Evolutionary conservation across 768 basidiomycete genomes (phyloP).

Genomic region (Russula vinacea): DNA sequence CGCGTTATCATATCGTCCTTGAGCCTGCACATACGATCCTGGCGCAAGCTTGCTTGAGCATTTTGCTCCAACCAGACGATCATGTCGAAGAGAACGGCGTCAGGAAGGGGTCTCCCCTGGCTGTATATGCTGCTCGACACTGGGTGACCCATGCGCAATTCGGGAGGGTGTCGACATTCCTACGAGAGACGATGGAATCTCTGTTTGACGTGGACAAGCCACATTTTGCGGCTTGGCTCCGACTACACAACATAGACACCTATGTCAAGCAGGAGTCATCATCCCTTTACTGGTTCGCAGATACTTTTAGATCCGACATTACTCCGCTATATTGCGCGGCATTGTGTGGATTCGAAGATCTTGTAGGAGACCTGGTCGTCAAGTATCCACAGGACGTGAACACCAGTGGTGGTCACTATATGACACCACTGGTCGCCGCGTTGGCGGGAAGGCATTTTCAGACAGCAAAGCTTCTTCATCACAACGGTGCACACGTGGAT

Average conservation of each 20-base stretch:
- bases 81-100: too few relatives aligned
- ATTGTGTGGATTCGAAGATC: too few relatives aligned
- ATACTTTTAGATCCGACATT: too few relatives aligned
- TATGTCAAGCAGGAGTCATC: too few relatives aligned
- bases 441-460: too few relatives aligned
- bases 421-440: too few relatives aligned
- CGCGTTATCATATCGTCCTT: constrained; percentile 1
- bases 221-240: background rate
- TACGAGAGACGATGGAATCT: background rate
- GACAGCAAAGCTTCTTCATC: too few relatives aligned
- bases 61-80: background rate
- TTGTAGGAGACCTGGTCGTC: too few relatives aligned
- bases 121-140: background rate
- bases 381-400: too few relatives aligned
- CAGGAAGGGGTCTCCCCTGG: background rate
- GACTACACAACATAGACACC: background rate
- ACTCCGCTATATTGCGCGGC: too few relatives aligned
- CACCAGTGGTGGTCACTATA: too few relatives aligned
- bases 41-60: background rate
- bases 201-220: background rate
- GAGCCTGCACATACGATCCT: background rate
- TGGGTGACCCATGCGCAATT: constrained; percentile 4
- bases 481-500: too few relatives aligned
- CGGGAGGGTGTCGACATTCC: background rate
- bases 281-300: background rate